A percentile compares a stretch with the other conserved stretches of the same genome.
phyloP scores from a whole-genome alignment of 306 rosid genomes.

The Gastrolobium villosum region DNA sequence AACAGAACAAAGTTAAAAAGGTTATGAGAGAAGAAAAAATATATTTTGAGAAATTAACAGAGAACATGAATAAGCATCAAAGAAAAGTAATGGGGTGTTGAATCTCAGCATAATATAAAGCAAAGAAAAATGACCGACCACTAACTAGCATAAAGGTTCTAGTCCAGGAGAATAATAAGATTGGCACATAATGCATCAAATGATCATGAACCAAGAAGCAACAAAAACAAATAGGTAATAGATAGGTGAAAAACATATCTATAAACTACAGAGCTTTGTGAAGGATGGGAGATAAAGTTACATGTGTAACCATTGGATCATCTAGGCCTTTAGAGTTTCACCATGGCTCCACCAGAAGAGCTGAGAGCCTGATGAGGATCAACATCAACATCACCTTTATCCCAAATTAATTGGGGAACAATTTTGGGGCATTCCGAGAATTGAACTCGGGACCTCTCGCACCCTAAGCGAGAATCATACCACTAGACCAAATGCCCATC shows the following conservation, averaged over 20 bases:
- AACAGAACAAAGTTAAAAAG: conserved; percentile 45
- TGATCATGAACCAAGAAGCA: conserved; percentile 27
- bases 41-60: background rate
- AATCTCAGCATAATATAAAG: conserved; percentile 23
- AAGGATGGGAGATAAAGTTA: conserved; percentile 10
- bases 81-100: conserved; percentile 27
- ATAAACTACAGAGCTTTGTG: conserved; percentile 28
- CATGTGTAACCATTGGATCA: conserved; percentile 17
- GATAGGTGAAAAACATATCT: conserved; percentile 12
- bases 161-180: background rate
- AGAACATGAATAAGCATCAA: conserved; percentile 37
- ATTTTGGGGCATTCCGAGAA: too few relatives aligned
- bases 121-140: conserved; percentile 35
- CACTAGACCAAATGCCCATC: too few relatives aligned
- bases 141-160: conserved; percentile 18
- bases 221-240: conserved; percentile 19
- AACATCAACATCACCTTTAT: too few relatives aligned
- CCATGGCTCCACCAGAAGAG: background rate
- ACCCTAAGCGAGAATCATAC: too few relatives aligned
- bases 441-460: too few relatives aligned
- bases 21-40: background rate
- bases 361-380: conserved; percentile 27
- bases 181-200: conserved; percentile 34
- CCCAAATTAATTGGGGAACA: too few relatives aligned
- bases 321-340: conserved; percentile 29